A percentile compares a stretch with the other conserved stretches of the same genome.
These are phyloP conservation scores for Oropetium thomaeum DNA, from an alignment of 176 grass and related monocot genomes.

Conservation along the genomic window DNA sequence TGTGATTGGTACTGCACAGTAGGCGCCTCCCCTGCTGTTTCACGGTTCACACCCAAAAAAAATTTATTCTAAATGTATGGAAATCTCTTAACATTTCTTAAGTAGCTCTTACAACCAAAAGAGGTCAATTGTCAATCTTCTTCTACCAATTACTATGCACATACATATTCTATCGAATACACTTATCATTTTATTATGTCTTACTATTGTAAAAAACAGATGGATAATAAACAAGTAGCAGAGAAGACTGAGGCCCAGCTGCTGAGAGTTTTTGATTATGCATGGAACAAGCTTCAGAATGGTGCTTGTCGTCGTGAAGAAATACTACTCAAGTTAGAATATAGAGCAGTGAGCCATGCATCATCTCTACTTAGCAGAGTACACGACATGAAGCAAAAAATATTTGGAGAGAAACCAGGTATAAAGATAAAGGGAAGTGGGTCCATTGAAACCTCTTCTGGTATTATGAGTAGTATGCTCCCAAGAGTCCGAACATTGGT, in stretches of 20 bases:
- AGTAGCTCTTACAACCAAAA: not conserved
- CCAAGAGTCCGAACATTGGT: conserved; percentile 57
- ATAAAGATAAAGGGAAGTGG: conserved; percentile 56
- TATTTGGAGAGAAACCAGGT: conserved; percentile 60
- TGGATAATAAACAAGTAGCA: conserved; percentile 71
- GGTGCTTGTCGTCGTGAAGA: conserved; percentile 68
- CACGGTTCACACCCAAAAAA: no score
- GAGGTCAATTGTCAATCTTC: not conserved
- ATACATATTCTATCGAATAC: not conserved
- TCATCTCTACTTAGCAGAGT: conserved; percentile 46
- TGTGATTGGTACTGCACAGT: not conserved
- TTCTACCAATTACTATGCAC: not conserved
- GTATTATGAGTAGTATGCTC: conserved; percentile 43
- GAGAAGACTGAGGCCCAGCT: conserved; percentile 63
- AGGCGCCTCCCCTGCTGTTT: no score
- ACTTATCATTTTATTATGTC: conserved; percentile 5
- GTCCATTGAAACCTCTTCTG: conserved; percentile 31
- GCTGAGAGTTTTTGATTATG: conserved; percentile 91
- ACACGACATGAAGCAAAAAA: conserved; percentile 32
- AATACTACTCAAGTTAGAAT: conserved; percentile 70
- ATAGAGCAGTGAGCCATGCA: conserved; percentile 17
- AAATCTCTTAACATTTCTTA: not conserved
- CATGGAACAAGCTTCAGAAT: conserved; percentile 87
- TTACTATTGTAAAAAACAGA: conserved; percentile 45
- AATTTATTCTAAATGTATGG: conserved; percentile 8